phyloP scores from a whole-genome alignment of 345 rosid species.

The Salix exigua region DNA sequence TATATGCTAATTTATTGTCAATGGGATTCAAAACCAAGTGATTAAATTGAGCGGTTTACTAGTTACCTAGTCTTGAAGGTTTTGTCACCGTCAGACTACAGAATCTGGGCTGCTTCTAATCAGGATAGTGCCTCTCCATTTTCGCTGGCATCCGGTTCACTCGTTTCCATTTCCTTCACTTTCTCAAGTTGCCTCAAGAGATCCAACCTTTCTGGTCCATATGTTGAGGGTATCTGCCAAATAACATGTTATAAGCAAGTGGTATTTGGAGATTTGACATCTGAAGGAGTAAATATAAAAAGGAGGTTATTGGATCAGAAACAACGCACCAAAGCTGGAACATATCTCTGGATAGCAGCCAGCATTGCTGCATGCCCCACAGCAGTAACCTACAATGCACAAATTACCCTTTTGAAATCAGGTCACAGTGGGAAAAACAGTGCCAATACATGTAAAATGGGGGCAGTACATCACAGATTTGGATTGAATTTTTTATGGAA shows the following conservation, averaged over 20 bases:
- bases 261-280: background rate
- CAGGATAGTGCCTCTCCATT: constrained; percentile 40
- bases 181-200: constrained; percentile 90
- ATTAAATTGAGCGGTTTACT: background rate
- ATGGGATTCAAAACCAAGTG: constrained; percentile 37
- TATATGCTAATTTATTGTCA: constrained; percentile 63
- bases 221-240: constrained; percentile 86
- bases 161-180: constrained; percentile 62
- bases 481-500: background rate
- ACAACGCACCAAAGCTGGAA: constrained; percentile 64
- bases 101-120: constrained; percentile 19
- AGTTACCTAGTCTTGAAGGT: constrained; percentile 6
- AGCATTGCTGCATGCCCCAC: constrained; percentile 96
- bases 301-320: constrained; percentile 10
- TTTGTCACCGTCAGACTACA: constrained; percentile 11
- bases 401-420: background rate
- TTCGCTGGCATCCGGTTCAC: constrained; percentile 53
- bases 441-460: background rate
- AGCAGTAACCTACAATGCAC: constrained; percentile 71
- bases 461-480: background rate
- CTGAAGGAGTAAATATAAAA: background rate
- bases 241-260: constrained; percentile 13
- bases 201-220: constrained; percentile 85
- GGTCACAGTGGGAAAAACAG: background rate
- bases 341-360: constrained; percentile 94